Conservation (phyloP, 2,329 filamentous ascomycete species). For the Alternaria hordeiaustralica region DNA sequence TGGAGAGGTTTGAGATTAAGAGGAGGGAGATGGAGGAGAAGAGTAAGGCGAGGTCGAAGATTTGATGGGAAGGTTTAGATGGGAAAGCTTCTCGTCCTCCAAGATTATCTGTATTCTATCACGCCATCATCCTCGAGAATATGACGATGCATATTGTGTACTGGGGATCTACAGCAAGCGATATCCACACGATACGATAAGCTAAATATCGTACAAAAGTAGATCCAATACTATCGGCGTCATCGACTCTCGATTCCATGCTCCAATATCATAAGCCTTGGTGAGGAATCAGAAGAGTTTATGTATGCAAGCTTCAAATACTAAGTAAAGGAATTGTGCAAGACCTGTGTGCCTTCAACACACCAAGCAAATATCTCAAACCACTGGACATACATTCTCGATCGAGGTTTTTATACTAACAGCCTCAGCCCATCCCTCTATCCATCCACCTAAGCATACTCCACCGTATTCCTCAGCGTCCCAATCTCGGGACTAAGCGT, state of each 20-base stretch:
- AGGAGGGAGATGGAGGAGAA: conserved; percentile 43
- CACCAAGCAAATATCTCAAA: background rate
- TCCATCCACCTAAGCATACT: conserved; percentile 28
- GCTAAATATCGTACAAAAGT: background rate
- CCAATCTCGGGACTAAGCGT: conserved; percentile 38
- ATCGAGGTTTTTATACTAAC: background rate
- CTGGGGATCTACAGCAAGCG: fast-evolving
- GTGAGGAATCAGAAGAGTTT: background rate
- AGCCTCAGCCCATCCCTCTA: background rate
- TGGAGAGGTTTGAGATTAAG: conserved; percentile 54
- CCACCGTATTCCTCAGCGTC: conserved; percentile 41
- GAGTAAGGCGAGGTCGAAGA: conserved; percentile 41
- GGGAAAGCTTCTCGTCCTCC: background rate
- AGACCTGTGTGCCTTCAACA: background rate
- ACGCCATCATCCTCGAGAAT: background rate
- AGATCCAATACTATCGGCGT: background rate
- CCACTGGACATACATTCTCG: background rate
- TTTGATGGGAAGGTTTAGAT: conserved; percentile 14
- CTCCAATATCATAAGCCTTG: fast-evolving
- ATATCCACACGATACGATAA: background rate
- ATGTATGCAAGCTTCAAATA: background rate
- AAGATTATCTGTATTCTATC: background rate
- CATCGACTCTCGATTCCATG: background rate
- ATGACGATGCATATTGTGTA: background rate
- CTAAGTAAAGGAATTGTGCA: background rate